Base-by-base conservation (phyloP, 2,329 filamentous ascomycete genomes). In the Zymoseptoria passerinii region DNA sequence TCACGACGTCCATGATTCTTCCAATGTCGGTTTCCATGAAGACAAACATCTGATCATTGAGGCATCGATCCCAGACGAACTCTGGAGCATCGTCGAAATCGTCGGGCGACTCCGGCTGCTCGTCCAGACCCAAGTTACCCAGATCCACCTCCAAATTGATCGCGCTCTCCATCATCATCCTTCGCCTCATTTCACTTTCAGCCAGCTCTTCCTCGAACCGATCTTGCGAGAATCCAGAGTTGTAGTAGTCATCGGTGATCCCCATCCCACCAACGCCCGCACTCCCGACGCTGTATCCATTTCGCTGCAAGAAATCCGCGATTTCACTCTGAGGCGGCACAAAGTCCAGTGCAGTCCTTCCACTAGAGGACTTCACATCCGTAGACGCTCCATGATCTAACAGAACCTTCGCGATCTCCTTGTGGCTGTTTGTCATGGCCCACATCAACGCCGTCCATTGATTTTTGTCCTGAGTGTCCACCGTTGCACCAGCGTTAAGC, bases 101-200 rank as follows among this genome's bases (percentile, higher is more conserved):
- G 60, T 92, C 90, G 16, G 82, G 79, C 76, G 91, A 90, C 79
- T 97, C 94, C 55, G 92, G 90, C 69, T 95, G 88, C 72, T 99
- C 94, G 70, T 99, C 94, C 68, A 99, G 86, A 28, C 94, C 94
- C 58, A 99, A 83, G 67, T 96, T 99, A 10, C 92, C 94, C 57
- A 99, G 75, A 69, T 99, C 94, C 49, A 99, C 94, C 73, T 99
- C 94, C 40, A 99, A 79, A 72, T 99, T 96, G 65, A 95, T 87
- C 5, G 94, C 92, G 70, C 94, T 99, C 72, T 99, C 94, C 84
- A 95, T 94, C 92, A 97, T 96, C 91, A 99, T 96, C 29, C 94
- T 84, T 63, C 92, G 83, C 71, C 92, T 90, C 83, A 96, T 85
- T 74, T 97, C 94, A 66, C 90, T 96, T 73, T 99, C 94, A 2